Evolutionary conservation across 164 flowering plant genomes (phyloP), one percentile per base, ranked within the genome.

Genomic region (Malania oleifera): DNA sequence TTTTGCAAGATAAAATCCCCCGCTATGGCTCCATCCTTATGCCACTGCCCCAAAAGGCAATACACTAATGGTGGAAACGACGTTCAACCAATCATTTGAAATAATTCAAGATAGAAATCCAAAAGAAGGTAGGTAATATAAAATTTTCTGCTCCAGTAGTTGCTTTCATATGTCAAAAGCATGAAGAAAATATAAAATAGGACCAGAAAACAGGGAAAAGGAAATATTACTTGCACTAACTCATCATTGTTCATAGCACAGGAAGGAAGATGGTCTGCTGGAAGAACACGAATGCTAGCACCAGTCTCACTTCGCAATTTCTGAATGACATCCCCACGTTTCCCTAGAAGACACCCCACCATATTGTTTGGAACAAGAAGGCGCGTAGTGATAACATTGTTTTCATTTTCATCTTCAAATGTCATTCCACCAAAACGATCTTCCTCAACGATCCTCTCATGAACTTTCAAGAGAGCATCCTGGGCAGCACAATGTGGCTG

Each of bases 321-420:
- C 67, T 82, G 84, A 63, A 85, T 81, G 18, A 83, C 78, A 67
- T 77, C 80, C 29, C 95, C 95, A 54, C 81, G 67, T 67, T 75
- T 87, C 1, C 95, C 91, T 13, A 87, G 40, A 56, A 87, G 73
- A 68, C 91, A 87, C n/a, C 95, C 91, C 27, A 85, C 85, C 77
- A 75, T 74, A 72, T 67, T 76, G 61, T 75, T 74, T 27, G 89
- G 84, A 68, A 83, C 95, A 57, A 85, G 80, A 51, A 87, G 82
- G 3, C 84, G 77, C 12, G 79, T 82, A 26, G 74, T 77, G 47
- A 85, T 75, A 26, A 55, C 61, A 54, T n/a, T 47, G 15, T 56
- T 57, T 31, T 66, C 82, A 52, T 70, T 70, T 57, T 76, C 73
- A 49, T 71, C 80, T 50, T 72, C 82, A 55, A 59, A 66, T 34